Evolutionary conservation across 2,329 filamentous ascomycete genomes (phyloP), one percentile per base, ranked within the genome.

Genomic region (Dactylellina cionopaga): DNA sequence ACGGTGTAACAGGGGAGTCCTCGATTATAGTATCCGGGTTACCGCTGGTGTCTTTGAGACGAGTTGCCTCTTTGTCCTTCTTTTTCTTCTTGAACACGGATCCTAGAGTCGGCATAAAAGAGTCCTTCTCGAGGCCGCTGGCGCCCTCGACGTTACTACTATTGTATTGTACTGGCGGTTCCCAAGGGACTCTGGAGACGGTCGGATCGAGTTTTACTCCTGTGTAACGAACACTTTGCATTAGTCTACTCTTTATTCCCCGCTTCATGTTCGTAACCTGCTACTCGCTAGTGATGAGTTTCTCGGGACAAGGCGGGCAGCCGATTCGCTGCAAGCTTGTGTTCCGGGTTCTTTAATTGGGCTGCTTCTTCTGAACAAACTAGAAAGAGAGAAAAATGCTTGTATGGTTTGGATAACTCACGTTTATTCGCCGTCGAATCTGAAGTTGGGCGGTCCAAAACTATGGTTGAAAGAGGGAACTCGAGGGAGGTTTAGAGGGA

Each of bases 51-150:
- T 71, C 65, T 79, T 83, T 85, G 77, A 81, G 81, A 80, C 84
- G 83, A 77, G 83, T 81, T 78, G 88, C 90, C 84, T 76, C 75
- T 77, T 77, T 77, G 56, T 97, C 92, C 88, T 92, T 96, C 87
- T 92, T 90, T 87, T 96, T 96, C 88, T 96, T 98, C 87, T 98
- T 88, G 80, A 97, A 92, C 27, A 74, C 47, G 25, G 47, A 55
- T 82, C 92, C 92, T 85, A 97, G 87, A 82, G 88, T 91, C 89
- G 93, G 95, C 95, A 99, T 98, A 82, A 80, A 76, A 75, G 79
- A 79, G 71, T 72, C 59, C 58, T 65, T 41, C 37, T 72, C 70
- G 74, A 74, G 74, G 68, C 65, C 70, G 59, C 55, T 72, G 41
- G 63, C 74, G 77, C 75, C 76, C 72, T 56, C 69, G 56, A 55